Percentiles rank a stretch among this genome's conserved stretches.
Conservation (phyloP, 441 rosid species). For the Isatis lusitanica region DNA sequence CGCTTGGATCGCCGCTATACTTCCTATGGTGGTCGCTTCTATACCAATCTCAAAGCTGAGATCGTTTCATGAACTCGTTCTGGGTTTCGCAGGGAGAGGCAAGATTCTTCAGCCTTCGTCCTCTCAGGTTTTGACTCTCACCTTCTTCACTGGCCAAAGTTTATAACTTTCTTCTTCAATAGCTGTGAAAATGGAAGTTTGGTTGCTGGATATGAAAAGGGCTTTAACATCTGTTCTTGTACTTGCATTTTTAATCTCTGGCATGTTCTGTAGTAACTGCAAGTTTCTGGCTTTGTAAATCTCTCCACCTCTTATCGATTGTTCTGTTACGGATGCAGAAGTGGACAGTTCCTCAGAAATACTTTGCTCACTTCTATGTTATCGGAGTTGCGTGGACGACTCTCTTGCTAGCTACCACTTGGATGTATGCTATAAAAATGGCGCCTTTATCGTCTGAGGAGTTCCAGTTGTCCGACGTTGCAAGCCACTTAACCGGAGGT, state of each 20-base stretch:
- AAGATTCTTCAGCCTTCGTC: slow-evolving; percentile 50
- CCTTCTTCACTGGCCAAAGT: neutral
- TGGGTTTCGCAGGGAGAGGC: slow-evolving; percentile 55
- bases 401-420: slow-evolving; percentile 53
- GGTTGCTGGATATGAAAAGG: too few relatives aligned
- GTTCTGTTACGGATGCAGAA: slow-evolving; percentile 42
- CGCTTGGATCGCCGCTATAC: slow-evolving; percentile 51
- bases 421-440: slow-evolving; percentile 53
- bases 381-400: slow-evolving; percentile 72
- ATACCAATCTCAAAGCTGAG: slow-evolving; percentile 42
- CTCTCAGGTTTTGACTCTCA: slow-evolving; percentile 24
- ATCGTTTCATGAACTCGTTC: slow-evolving; percentile 31
- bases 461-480: slow-evolving; percentile 37
- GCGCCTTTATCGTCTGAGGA: slow-evolving; percentile 44
- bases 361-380: slow-evolving; percentile 68
- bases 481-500: slow-evolving; percentile 54
- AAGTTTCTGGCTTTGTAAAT: neutral
- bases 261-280: too few relatives aligned
- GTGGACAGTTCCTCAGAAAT: slow-evolving; percentile 69
- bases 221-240: too few relatives aligned
- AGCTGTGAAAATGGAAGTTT: too few relatives aligned
- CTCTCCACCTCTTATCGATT: neutral
- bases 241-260: too few relatives aligned
- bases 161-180: neutral
- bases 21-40: slow-evolving; percentile 49